These are phyloP conservation scores for Starmerella floris DNA, from an alignment of 805 yeast genomes.

Conservation along the genomic window DNA sequence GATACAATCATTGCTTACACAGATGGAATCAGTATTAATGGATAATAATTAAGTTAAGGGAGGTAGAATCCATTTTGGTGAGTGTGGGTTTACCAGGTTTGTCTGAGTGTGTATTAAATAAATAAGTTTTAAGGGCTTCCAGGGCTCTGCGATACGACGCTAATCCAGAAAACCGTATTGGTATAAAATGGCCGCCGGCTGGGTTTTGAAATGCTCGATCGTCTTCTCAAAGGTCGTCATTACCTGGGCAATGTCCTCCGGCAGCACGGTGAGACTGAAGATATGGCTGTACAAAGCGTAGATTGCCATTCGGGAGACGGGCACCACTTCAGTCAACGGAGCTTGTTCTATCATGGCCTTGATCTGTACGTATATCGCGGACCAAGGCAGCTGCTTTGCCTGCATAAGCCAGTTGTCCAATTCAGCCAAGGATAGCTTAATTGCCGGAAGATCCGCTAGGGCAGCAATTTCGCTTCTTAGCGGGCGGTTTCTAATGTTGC, in stretches of 20 bases:
- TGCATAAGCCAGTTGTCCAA: constrained; percentile 9
- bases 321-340: not conserved
- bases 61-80: too few relatives aligned
- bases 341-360: not conserved
- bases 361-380: constrained; percentile 5
- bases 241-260: constrained; percentile 13
- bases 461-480: not conserved
- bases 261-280: constrained; percentile 8
- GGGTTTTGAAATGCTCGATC: not conserved
- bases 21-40: too few relatives aligned
- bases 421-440: not conserved
- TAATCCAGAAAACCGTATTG: constrained; percentile 3
- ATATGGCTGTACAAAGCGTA: constrained; percentile 1
- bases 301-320: not conserved
- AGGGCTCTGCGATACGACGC: not conserved
- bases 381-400: constrained; percentile 13
- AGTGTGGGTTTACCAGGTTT: too few relatives aligned
- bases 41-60: too few relatives aligned
- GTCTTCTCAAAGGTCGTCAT: constrained; percentile 8
- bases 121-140: too few relatives aligned
- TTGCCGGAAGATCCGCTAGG: not conserved
- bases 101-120: too few relatives aligned
- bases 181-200: not conserved
- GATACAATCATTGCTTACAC: not conserved
- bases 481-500: constrained; percentile 5